phyloP scores from a whole-genome alignment of 768 basidiomycete species.

The Amanita rubescens region DNA sequence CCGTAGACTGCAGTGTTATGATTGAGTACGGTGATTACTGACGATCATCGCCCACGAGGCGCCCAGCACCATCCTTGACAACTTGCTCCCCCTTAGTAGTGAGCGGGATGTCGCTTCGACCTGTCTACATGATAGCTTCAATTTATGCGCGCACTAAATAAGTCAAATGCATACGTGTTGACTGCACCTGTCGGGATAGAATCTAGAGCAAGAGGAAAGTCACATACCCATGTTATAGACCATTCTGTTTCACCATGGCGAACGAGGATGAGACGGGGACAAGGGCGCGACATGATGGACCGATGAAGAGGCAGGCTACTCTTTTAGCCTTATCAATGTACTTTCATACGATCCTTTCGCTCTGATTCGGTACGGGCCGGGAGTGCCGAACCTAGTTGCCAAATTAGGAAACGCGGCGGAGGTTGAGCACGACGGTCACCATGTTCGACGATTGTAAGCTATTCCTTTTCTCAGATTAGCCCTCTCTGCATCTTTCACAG shows the following conservation, averaged over 20 bases:
- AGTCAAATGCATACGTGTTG: slow-evolving; percentile 3
- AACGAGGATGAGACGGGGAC: slow-evolving; percentile 73
- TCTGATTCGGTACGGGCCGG: too few relatives aligned
- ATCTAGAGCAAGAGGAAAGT: neutral
- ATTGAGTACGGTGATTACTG: slow-evolving; percentile 22
- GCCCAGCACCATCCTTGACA: slow-evolving; percentile 53
- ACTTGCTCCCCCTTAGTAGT: slow-evolving; percentile 69
- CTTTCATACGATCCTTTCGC: too few relatives aligned
- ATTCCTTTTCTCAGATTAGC: slow-evolving; percentile 7
- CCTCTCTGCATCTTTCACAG: slow-evolving; percentile 32
- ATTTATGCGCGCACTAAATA: neutral
- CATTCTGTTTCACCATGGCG: slow-evolving; percentile 94
- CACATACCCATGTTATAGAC: slow-evolving; percentile 75
- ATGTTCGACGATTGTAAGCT: slow-evolving; percentile 68
- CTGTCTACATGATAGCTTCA: slow-evolving; percentile 48
- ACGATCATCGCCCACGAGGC: slow-evolving; percentile 76
- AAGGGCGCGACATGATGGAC: slow-evolving; percentile 32
- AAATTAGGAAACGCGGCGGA: neutral
- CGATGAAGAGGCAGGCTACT: too few relatives aligned
- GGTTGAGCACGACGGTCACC: slow-evolving; percentile 1
- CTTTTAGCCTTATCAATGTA: too few relatives aligned
- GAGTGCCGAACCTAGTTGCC: too few relatives aligned
- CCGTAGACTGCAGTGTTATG: neutral
- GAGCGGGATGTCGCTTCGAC: slow-evolving; percentile 80
- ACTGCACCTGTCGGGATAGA: neutral